These are phyloP conservation scores for Metarhizium rileyi DNA, from an alignment of 2,329 filamentous ascomycete genomes.

Conservation along the genomic window DNA sequence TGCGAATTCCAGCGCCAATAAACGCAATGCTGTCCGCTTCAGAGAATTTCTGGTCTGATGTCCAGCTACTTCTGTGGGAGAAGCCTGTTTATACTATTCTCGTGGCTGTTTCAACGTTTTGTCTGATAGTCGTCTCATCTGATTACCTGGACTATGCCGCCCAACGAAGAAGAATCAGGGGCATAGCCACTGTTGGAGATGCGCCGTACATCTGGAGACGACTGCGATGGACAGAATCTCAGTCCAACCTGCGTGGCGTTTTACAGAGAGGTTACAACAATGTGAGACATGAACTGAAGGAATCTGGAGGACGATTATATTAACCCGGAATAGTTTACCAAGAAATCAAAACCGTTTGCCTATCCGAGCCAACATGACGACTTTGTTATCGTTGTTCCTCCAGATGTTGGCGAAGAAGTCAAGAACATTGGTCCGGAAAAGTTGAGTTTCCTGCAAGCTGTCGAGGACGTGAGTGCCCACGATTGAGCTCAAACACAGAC, in stretches of 20 bases:
- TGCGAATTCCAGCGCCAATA: too few species aligned
- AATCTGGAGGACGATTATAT: background rate
- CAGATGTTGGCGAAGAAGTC: conserved; percentile 3
- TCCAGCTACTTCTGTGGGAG: background rate
- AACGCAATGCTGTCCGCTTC: too few species aligned
- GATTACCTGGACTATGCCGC: conserved; percentile 4
- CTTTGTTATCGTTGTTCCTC: conserved; percentile 5
- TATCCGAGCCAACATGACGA: conserved; percentile 7
- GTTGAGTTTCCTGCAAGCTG: conserved; percentile 6
- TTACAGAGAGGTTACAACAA: conserved; percentile 4
- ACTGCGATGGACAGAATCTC: conserved; percentile 5
- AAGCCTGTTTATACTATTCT: background rate
- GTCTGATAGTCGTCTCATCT: background rate
- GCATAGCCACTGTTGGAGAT: conserved; percentile 3
- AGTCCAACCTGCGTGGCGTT: background rate
- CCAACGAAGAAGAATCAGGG: background rate
- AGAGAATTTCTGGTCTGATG: background rate
- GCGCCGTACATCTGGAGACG: conserved; percentile 6
- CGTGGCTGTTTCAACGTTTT: background rate
- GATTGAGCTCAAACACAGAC: too few species aligned
- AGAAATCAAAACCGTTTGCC: conserved; percentile 1
- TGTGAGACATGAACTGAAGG: background rate
- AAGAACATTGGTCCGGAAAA: conserved; percentile 2
- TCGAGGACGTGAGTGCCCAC: conserved; percentile 3
- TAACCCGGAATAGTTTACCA: conserved; percentile 1